Conservation (phyloP, 2,329 filamentous ascomycete genomes). For the Microdochium nivale region DNA sequence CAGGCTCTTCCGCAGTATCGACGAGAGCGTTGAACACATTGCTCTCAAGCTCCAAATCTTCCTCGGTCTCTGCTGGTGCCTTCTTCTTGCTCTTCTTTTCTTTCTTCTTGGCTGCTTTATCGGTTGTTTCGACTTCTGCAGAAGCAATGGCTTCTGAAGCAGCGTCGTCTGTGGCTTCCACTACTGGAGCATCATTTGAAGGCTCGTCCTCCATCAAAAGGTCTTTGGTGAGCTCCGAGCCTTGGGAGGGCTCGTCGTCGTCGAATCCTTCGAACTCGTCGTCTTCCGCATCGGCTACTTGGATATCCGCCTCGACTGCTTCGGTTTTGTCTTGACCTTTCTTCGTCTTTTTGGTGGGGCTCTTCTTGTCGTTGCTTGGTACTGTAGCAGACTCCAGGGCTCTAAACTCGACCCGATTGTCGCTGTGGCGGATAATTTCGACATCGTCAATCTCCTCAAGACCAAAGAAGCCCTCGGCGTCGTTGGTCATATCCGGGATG, state of each 20-base stretch:
- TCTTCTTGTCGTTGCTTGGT: conserved; percentile 1
- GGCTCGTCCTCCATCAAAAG: neutral
- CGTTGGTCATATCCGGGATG: conserved; percentile 71
- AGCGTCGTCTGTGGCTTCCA: conserved; percentile 11
- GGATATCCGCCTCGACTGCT: conserved; percentile 4
- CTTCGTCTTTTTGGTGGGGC: conserved; percentile 7
- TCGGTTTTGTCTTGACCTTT: conserved; percentile 9
- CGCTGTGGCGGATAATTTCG: conserved; percentile 64
- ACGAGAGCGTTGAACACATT: conserved; percentile 49
- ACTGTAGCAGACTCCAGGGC: neutral
- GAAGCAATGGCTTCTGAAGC: no score
- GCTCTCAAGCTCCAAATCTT: conserved; percentile 31
- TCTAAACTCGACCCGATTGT: conserved; percentile 47
- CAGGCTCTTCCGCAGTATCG: conserved; percentile 36
- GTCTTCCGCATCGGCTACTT: conserved; percentile 21
- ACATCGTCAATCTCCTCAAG: conserved; percentile 90
- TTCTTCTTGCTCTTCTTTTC: conserved; percentile 22
- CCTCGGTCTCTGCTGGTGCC: conserved; percentile 17
- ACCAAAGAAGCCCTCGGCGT: conserved; percentile 89
- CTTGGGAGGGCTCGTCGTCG: conserved; percentile 36
- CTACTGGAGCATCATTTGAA: conserved; percentile 13
- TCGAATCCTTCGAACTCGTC: conserved; percentile 60
- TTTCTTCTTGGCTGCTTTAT: conserved; percentile 20
- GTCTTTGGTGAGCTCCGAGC: neutral
- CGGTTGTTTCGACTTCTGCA: neutral